Evolutionary conservation across 306 rosid genomes (phyloP).

Genomic region (Oxytropis ochrocephala): DNA sequence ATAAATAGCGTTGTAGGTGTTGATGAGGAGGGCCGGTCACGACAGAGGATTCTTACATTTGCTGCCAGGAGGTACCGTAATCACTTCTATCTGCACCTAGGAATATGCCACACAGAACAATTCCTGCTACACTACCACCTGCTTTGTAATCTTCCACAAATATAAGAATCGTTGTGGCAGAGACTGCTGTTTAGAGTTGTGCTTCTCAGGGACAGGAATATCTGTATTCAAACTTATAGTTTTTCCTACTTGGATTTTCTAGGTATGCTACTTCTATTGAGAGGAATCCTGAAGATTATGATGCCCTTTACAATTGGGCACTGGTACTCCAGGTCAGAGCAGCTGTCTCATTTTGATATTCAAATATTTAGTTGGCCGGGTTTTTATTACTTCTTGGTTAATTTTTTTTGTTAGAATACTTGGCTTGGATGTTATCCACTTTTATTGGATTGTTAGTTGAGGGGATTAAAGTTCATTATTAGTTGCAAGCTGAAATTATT

Average conservation of each 20-base stretch:
- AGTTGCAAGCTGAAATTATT: neutral
- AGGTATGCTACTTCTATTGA: conserved; percentile 96
- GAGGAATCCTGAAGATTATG: conserved; percentile 92
- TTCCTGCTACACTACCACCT: neutral
- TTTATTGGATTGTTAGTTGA: neutral
- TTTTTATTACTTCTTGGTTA: conserved; percentile 5
- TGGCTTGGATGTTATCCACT: neutral
- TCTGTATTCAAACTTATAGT: conserved; percentile 7
- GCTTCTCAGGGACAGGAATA: neutral
- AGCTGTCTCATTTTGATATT: conserved; percentile 17
- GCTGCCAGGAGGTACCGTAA: conserved; percentile 84
- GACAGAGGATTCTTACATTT: conserved; percentile 91
- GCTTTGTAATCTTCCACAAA: neutral
- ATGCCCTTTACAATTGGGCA: conserved; percentile 97
- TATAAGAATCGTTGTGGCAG: neutral
- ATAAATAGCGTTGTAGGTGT: conserved; percentile 79
- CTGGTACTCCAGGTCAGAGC: conserved; percentile 88
- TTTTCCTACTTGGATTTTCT: conserved; percentile 24
- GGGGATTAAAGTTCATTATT: neutral
- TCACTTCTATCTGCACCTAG: neutral
- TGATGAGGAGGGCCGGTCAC: conserved; percentile 96
- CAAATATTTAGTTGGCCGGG: neutral
- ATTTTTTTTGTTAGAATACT: neutral
- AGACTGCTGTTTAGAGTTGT: neutral
- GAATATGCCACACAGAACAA: neutral